Evolutionary conservation across 2,329 filamentous ascomycete species (phyloP), one percentile per base, ranked within the genome.

Genomic region (Pyrenochaeta sp.): DNA sequence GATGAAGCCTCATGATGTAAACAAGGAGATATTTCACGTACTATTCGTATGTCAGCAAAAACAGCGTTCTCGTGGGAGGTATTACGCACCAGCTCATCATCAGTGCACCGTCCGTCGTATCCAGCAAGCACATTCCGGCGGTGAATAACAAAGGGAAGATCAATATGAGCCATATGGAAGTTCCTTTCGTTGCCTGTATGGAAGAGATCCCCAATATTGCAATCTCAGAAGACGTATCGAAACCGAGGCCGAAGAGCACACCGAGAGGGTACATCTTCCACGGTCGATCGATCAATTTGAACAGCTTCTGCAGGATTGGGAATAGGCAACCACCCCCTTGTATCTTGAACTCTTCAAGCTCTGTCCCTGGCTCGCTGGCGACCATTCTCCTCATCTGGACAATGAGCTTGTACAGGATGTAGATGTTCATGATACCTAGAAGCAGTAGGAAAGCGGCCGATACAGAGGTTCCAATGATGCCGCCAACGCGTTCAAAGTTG

Each of bases 211-310:
- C 95, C 0, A 99, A 79, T 7, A 99, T 84, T 0, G 95, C 94
- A 70, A 98, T 91, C 76, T 99, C 94, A 7, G 92, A 96, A 40
- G 91, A 96, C 0, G 95, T 98, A 74, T 98, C 95, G 74, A 99
- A 98, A 0, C 94, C 95, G 0, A 98, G 83, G 0, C 94, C 95
- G 55, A 83, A 98, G 4, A 98, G 81, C 0, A 98, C 84, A 0
- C 94, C 94, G 0, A 97, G 81, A 0, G 92, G 93, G 66, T 96
- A 95, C 93, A 97, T 97, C 77, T 98, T 98, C 94, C 94, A 98
- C 0, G 91, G 90, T 5, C 81, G 78, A 66, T 89, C 84, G 67
- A 89, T 86, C 25, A 96, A 81, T 42, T 86, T 88, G 78, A 98
- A 97, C 59, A 96, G 83, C 59, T 83, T 86, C 56, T 90, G 88